Conservation (phyloP, 305 asterid genomes). For the Ajuga reptans region DNA sequence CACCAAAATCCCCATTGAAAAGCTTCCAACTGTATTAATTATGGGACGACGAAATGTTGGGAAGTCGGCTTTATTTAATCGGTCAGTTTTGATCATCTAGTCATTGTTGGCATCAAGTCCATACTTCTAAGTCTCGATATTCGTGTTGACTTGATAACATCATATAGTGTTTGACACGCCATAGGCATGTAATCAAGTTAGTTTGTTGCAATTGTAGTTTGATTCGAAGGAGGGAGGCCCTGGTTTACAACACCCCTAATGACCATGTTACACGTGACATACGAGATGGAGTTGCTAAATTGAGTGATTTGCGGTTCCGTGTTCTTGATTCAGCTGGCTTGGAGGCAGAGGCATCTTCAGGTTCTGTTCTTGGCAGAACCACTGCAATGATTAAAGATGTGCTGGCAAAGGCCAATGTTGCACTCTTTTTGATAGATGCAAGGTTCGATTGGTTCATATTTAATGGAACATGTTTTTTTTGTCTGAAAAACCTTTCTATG, state of each 20-base stretch:
- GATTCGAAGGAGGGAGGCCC: constrained; percentile 96
- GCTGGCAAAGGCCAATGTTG: constrained; percentile 54
- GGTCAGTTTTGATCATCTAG: constrained; percentile 39
- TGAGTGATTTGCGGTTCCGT: constrained; percentile 78
- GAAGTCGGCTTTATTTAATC: constrained; percentile 85
- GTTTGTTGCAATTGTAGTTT: constrained; percentile 42
- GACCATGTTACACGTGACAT: constrained; percentile 92
- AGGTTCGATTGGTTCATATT: constrained; percentile 38
- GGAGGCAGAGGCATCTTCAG: constrained; percentile 96
- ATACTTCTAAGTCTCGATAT: background rate
- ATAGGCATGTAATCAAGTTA: constrained; percentile 19
- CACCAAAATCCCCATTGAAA: constrained; percentile 57
- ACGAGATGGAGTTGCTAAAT: constrained; percentile 84
- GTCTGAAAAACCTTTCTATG: background rate
- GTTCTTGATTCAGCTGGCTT: constrained; percentile 94
- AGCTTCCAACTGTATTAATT: constrained; percentile 70
- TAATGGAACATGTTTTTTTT: background rate
- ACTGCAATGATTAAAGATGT: constrained; percentile 86
- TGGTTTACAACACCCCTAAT: constrained; percentile 88
- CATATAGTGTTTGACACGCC: constrained; percentile 7
- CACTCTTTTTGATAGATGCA: constrained; percentile 73
- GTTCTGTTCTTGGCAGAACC: constrained; percentile 90
- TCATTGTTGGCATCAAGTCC: constrained; percentile 3
- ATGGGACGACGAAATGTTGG: constrained; percentile 97
- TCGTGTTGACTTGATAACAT: background rate